A percentile compares a stretch with the other conserved stretches of the same genome.
Conservation (phyloP, 169 alveolate species). For the Blepharisma undulans region DNA sequence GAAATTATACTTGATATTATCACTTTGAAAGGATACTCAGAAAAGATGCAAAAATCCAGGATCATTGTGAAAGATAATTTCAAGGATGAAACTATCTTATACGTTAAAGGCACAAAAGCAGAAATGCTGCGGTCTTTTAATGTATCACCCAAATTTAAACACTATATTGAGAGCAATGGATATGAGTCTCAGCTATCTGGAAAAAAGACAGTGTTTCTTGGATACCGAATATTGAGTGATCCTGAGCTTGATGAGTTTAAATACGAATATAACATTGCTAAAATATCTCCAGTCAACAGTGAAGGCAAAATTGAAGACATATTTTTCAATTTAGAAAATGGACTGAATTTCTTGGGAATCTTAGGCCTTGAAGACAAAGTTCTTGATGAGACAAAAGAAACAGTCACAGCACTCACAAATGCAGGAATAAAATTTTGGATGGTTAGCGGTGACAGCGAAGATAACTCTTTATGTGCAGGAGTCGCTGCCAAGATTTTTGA, state of each 20-base stretch:
- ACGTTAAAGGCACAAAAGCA: conserved; percentile 12
- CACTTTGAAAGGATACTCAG: neutral
- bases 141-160: neutral
- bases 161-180: neutral
- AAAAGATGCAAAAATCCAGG: neutral
- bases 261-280: neutral
- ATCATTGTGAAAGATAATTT: neutral
- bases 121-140: neutral
- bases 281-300: neutral
- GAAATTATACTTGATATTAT: neutral
- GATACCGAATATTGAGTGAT: neutral
- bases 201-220: neutral
- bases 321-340: neutral
- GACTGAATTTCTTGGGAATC: neutral
- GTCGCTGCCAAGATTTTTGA: neutral
- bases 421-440: conserved; percentile 16
- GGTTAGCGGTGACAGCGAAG: conserved; percentile 1
- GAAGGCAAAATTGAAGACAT: neutral
- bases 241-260: neutral
- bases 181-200: neutral
- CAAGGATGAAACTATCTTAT: neutral
- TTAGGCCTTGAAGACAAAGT: conserved; percentile 16
- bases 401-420: neutral
- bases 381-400: neutral
- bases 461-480: neutral